Evolutionary conservation across 139 green algal genomes (phyloP), one percentile per base, ranked within the genome.

Genomic region (Chlorella ohadii): DNA sequence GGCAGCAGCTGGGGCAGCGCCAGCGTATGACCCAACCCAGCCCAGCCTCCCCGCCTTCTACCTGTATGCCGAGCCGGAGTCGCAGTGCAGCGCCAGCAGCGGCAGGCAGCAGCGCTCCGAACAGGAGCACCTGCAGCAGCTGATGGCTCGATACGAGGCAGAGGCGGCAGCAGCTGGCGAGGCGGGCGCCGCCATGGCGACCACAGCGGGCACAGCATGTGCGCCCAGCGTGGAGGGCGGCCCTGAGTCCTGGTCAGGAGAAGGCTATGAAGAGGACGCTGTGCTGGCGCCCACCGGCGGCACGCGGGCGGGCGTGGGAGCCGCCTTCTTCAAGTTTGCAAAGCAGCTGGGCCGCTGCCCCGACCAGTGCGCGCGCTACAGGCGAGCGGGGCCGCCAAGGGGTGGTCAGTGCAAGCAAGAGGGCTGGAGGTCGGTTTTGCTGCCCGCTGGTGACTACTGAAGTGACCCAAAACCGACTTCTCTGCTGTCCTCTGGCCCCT

Each of bases 191-290:
- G 31, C 28, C 70, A 38, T 36, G 68, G n/a, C 51, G 44, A 78
- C 57, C 47, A 74, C 72, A 36, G 79, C 34, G n/a, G 34, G 77
- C 73, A 70, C 47, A 27, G 77, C 64, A 23, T 78, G 72, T 73
- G 19, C 39, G 44, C 56, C 74, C 2, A 57, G 11, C 38, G 38
- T 16, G 4, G 64, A 55, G 22, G 55, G 33, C 22, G 64, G 38
- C 13, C 31, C 63, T n/a, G 87, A 80, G 41, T 71, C 73, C 0
- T 96, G 93, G 93, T 89, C 65, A 4, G 89, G 89, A 0, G 93
- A 96, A 81, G 86, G 82, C 3, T 96, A 95, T 51, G 93, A 96
- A 81, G 75, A 90, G 63, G 91, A 93, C 31, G 51, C 55, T 20
- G 77, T 94, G 74, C 83, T 90, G 34, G 76, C 36, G 59, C 76